phyloP scores from a whole-genome alignment of 148 eudicot genomes.

The Euryodendron excelsum region DNA sequence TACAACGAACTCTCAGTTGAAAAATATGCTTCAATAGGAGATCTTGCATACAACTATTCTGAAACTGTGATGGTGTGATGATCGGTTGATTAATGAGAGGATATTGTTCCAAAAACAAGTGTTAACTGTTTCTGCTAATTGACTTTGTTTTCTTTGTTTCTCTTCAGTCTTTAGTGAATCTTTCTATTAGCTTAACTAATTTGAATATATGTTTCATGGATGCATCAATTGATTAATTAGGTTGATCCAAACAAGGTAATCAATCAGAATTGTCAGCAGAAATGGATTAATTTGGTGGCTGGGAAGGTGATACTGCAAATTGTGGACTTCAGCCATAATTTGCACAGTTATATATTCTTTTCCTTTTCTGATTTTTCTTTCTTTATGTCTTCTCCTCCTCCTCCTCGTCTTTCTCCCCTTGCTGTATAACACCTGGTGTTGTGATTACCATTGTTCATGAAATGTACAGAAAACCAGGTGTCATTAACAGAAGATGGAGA shows the following conservation, averaged over 20 bases:
- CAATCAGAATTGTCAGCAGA: neutral
- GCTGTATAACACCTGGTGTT: no score
- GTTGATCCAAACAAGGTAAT: neutral
- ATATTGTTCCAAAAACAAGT: neutral
- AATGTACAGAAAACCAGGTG: neutral
- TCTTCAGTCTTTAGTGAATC: no score
- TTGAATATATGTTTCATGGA: neutral
- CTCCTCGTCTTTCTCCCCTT: no score
- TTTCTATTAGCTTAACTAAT: neutral
- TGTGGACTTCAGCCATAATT: no score
- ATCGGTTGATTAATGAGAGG: neutral
- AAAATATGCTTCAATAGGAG: neutral
- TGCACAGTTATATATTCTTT: no score
- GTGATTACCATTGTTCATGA: no score
- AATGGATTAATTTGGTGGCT: neutral
- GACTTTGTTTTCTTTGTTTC: neutral
- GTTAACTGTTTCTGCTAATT: neutral
- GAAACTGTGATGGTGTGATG: neutral
- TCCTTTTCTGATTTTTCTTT: no score
- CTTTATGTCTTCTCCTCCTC: no score
- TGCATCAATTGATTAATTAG: neutral
- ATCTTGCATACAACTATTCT: neutral
- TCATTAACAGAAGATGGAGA: neutral
- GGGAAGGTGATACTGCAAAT: no score
- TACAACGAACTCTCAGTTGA: neutral